Percentiles rank a stretch among this genome's conserved stretches.
These are phyloP conservation scores for Aspergillus nanangensis DNA, from an alignment of 495 filamentous ascomycete genomes.

Conservation along the genomic window DNA sequence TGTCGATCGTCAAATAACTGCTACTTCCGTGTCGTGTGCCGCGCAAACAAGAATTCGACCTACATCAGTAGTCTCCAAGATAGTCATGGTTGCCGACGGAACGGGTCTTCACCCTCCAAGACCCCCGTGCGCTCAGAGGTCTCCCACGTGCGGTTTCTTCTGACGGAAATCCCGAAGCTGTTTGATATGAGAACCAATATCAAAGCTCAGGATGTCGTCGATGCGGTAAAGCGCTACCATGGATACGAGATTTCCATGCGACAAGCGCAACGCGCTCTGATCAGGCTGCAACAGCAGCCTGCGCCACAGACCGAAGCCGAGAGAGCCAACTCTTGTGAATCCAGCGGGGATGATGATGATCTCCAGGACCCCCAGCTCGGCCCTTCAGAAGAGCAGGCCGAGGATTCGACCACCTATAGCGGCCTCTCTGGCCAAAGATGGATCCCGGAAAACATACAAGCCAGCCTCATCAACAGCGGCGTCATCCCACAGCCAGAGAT, in stretches of 20 bases:
- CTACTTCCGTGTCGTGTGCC: constrained; percentile 43
- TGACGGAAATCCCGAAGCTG: constrained; percentile 42
- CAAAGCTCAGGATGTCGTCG: constrained; percentile 37
- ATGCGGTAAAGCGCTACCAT: constrained; percentile 43
- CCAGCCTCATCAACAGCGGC: constrained; percentile 23
- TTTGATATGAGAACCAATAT: constrained; percentile 41
- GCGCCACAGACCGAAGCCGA: constrained; percentile 22
- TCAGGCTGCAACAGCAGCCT: constrained; percentile 34
- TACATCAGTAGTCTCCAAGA: constrained; percentile 46
- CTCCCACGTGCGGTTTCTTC: constrained; percentile 44
- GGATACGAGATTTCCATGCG: constrained; percentile 44
- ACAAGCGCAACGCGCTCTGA: constrained; percentile 43
- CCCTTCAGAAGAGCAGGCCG: constrained; percentile 12
- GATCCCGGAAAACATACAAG: constrained; percentile 28
- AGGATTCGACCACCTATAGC: constrained; percentile 18
- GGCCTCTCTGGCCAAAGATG: constrained; percentile 32
- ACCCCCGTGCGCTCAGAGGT: constrained; percentile 42
- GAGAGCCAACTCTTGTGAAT: constrained; percentile 12
- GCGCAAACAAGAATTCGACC: constrained; percentile 43
- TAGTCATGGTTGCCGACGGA: constrained; percentile 37
- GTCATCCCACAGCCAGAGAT: constrained; percentile 22
- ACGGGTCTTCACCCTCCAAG: constrained; percentile 25
- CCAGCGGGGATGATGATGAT: constrained; percentile 21
- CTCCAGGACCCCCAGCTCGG: constrained; percentile 12
- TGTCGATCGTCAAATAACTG: constrained; percentile 40